These are phyloP conservation scores for Trypanosoma grayi DNA, from an alignment of 208 protist species.

Conservation along the genomic window DNA sequence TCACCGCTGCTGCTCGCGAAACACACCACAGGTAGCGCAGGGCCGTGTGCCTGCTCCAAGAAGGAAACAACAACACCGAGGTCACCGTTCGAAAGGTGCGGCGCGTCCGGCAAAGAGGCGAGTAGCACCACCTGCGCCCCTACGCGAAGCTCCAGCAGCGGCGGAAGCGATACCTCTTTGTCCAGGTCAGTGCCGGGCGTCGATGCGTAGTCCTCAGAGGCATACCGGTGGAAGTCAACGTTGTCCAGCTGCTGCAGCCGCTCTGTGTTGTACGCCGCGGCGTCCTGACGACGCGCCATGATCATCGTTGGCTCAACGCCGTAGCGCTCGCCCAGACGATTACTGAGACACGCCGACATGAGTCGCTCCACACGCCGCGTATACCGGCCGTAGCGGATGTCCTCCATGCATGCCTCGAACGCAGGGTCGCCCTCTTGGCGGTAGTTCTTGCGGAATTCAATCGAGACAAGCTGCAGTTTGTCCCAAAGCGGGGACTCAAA, in stretches of 20 bases:
- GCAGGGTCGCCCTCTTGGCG: conserved; percentile 35
- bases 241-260: conserved; percentile 42
- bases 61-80: conserved; percentile 32
- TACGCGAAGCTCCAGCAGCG: conserved; percentile 50
- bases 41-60: conserved; percentile 15
- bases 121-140: conserved; percentile 80
- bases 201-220: conserved; percentile 72
- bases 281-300: conserved; percentile 46
- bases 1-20: conserved; percentile 24
- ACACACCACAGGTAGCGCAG: conserved; percentile 34
- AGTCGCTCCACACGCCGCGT: conserved; percentile 48
- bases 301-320: conserved; percentile 55
- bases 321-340: conserved; percentile 21
- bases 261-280: conserved; percentile 45
- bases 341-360: conserved; percentile 34
- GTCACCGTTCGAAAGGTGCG: conserved; percentile 39
- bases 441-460: conserved; percentile 46
- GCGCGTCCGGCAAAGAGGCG: conserved; percentile 33
- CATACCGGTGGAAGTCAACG: conserved; percentile 50
- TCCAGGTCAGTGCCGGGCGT: conserved; percentile 53
- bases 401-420: conserved; percentile 45
- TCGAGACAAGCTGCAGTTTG: conserved; percentile 25
- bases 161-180: conserved; percentile 48
- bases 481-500: conserved; percentile 55
- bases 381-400: conserved; percentile 57